Evolutionary conservation across 2,329 filamentous ascomycete genomes (phyloP), one percentile per base, ranked within the genome.

Genomic region (Colletotrichum viniferum): DNA sequence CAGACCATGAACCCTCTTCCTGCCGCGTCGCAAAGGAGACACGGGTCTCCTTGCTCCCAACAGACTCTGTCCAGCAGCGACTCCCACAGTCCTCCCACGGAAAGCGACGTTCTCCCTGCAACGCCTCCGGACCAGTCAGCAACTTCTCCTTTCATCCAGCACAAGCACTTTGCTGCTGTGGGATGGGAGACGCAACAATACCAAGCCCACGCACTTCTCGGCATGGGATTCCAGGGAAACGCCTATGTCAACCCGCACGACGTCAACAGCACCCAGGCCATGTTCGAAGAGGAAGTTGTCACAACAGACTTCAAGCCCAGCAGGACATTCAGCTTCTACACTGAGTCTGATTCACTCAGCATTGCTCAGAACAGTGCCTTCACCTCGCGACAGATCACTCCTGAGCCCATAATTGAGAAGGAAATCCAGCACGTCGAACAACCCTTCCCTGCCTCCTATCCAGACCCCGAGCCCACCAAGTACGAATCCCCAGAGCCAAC

Each of bases 61-160:
- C 81, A 84, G 32, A 80, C 81, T 18, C 82, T 84, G 6, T 85
- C 85, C 26, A 83, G 83, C 71, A 83, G 84, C 72, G 84, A 82
- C 67, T 81, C 79, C 30, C 80, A 82, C 26, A 87, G 85, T 48
- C 85, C 85, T 18, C 81, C 81, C 5, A 79, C 83, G 6, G 85
- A 87, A n/a, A 83, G 82, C 70, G 86, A 88, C 66, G 80, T 81
- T 28, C 83, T 81, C 66, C 86, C 85, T 12, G 79, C 81, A 32
- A 86, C 86, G 4, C 85, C 85, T 3, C 80, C 82, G 14, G 86
- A 86, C 58, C 78, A 81, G 34, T 79, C 81, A 30, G 62, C 81
- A 21, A 78, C 82, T 61, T 80, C 83, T n/a, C 82, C 83, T 2
- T 83, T 77, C 56, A 71, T 79, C 7, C 56, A 70, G 18, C 79